phyloP scores from a whole-genome alignment of 2,329 filamentous ascomycete species.

The Ascosphaera acerosa region DNA sequence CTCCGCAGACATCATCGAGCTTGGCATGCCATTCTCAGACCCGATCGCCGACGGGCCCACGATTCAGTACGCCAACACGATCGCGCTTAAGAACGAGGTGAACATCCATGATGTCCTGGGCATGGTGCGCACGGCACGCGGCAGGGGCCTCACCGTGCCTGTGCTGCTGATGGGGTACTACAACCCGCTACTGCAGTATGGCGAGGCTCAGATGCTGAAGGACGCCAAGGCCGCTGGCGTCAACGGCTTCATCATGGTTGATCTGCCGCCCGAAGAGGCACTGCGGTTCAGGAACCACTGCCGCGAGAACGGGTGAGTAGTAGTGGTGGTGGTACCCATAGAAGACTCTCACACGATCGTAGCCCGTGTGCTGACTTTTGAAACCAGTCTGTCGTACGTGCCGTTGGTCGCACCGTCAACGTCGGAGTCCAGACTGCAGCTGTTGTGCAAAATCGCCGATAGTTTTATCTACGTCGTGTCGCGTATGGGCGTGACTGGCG shows the following conservation, averaged over 20 bases:
- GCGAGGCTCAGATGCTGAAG: constrained; percentile 65
- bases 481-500: constrained; percentile 87
- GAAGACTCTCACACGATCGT: too few relatives aligned
- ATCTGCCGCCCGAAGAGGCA: constrained; percentile 87
- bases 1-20: constrained; percentile 74
- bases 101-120: constrained; percentile 54
- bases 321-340: too few relatives aligned
- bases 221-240: constrained; percentile 67
- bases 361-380: too few relatives aligned
- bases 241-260: constrained; percentile 93
- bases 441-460: constrained; percentile 88
- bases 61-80: constrained; percentile 85
- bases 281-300: constrained; percentile 74
- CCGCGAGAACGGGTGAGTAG: constrained; percentile 44
- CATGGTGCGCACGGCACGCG: constrained; percentile 61
- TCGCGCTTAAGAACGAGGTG: constrained; percentile 70
- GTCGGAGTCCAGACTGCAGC: constrained; percentile 76
- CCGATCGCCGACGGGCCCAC: constrained; percentile 94
- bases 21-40: constrained; percentile 91
- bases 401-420: constrained; percentile 91
- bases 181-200: constrained; percentile 84
- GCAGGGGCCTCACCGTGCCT: constrained; percentile 51
- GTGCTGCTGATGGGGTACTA: constrained; percentile 97
- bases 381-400: constrained; percentile 61
- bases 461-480: constrained; percentile 99